A percentile compares a stretch with the other conserved stretches of the same genome.
phyloP scores from a whole-genome alignment of 2,329 filamentous ascomycete genomes.

The Truncatella angustata region DNA sequence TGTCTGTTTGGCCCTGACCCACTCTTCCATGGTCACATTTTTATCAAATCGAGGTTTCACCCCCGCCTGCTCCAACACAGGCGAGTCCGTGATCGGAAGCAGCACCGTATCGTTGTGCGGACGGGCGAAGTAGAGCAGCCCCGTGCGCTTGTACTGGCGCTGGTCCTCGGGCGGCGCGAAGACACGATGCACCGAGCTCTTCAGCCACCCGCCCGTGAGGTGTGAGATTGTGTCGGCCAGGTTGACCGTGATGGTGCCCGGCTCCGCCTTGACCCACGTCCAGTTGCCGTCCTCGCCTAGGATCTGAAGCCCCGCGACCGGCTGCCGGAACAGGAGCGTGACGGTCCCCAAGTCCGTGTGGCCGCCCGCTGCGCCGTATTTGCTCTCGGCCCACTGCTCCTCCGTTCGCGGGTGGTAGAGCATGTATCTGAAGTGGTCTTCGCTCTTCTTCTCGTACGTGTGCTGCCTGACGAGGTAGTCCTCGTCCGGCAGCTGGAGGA shows the following conservation, averaged over 20 bases:
- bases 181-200: constrained; percentile 34
- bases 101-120: constrained; percentile 30
- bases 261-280: constrained; percentile 28
- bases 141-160: constrained; percentile 27
- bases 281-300: constrained; percentile 35
- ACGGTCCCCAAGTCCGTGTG: constrained; percentile 53
- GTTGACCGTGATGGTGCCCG: constrained; percentile 39
- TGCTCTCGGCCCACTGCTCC: constrained; percentile 34
- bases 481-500: constrained; percentile 52
- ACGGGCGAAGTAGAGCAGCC: constrained; percentile 35
- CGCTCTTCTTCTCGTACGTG: constrained; percentile 47
- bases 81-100: constrained; percentile 25
- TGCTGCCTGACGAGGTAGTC: constrained; percentile 52
- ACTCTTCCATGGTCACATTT: constrained; percentile 1
- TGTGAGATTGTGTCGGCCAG: constrained; percentile 31
- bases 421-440: constrained; percentile 57
- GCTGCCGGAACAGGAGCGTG: constrained; percentile 53
- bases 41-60: constrained; percentile 2
- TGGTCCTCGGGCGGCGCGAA: constrained; percentile 33
- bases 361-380: constrained; percentile 24
- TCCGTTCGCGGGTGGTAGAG: constrained; percentile 44
- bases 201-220: constrained; percentile 26
- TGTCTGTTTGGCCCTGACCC: constrained; percentile 5
- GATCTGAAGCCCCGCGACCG: constrained; percentile 52
- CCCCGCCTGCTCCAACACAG: constrained; percentile 17